phyloP scores from a whole-genome alignment of 805 yeast species.

The Alloascoidea hylecoeti region DNA sequence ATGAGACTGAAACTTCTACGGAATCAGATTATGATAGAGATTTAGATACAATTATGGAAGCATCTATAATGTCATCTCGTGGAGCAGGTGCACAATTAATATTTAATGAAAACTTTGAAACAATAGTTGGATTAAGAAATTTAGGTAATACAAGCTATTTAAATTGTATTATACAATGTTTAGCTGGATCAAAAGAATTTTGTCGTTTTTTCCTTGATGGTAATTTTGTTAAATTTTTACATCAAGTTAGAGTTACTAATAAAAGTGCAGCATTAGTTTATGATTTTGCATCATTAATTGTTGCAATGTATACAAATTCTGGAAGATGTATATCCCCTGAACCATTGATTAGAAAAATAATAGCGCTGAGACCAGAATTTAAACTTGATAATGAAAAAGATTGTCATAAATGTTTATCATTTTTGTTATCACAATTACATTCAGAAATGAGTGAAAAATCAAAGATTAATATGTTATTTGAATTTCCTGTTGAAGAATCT shows the following conservation, averaged over 20 bases:
- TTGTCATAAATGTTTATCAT: constrained; percentile 70
- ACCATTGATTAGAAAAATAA: constrained; percentile 21
- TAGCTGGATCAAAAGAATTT: constrained; percentile 58
- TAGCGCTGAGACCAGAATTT: constrained; percentile 51
- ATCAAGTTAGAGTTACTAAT: not conserved
- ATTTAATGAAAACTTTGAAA: not conserved
- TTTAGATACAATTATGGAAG: no score
- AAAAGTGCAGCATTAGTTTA: not conserved
- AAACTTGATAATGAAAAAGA: constrained; percentile 68
- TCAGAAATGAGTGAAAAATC: constrained; percentile 66
- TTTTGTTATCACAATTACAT: constrained; percentile 60
- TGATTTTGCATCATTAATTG: constrained; percentile 1
- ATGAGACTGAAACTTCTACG: no score
- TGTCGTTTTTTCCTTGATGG: constrained; percentile 47
- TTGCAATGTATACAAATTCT: constrained; percentile 1
- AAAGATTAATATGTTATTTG: not conserved
- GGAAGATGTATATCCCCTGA: constrained; percentile 1
- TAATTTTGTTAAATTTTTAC: constrained; percentile 21
- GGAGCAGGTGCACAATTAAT: not conserved
- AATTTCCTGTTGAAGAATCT: not conserved
- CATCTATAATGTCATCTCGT: no score
- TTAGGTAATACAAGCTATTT: constrained; percentile 88
- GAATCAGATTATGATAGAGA: no score
- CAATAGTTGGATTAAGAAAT: constrained; percentile 50
- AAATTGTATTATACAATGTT: constrained; percentile 83